Base-by-base conservation (phyloP, 352 stramenopile species). In the Phytopythium delawarense region DNA sequence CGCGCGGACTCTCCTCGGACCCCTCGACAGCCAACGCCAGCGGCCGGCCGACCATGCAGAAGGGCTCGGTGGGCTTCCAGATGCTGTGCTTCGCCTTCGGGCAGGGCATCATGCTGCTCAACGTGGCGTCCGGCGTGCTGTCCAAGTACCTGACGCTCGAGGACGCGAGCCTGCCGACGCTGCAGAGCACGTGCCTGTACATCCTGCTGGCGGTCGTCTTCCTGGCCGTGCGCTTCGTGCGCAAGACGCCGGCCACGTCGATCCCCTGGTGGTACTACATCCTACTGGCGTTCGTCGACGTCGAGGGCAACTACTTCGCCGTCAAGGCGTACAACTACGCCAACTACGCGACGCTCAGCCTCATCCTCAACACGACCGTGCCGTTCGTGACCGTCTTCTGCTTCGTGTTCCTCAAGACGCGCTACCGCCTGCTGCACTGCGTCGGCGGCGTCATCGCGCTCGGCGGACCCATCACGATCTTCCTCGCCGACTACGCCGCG, bases 291-390 rank as follows among this genome's bases (percentile, higher is more conserved):
- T 56, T 78, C 15, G 78, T 85, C 9, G 78, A 90, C 64, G 81
- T 88, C 42, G 76, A 90, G 63, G 81, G 66, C 67, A 88, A 90
- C 75, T 88, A 84, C 72, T 90, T 84, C 52, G 70, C 72, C 23
- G 76, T 90, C 66, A 86, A 88, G 65, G 78, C 78, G 16, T 87
- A 83, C 75, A 84, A 84, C 63, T 85, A 84, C 70, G 75, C 76
- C 65, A 88, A 88, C 69, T 88, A 85, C 67, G 76, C 79, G 11
- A 84, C 78, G 39, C 75, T 84, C 37, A 79, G 76, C 18, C 70
- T 88, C 60, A 72, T 90, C 53, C 67, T 90, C 40, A 87, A 90
- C 69, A 75, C 84, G 64, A 88, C 81, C 20, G 75, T 90, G 62
- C 78, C 78, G 20, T 87, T 90, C 65, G 76, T 81, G 25, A 88